Base-by-base conservation (phyloP, 768 basidiomycete genomes). In the Mycena rosella region DNA sequence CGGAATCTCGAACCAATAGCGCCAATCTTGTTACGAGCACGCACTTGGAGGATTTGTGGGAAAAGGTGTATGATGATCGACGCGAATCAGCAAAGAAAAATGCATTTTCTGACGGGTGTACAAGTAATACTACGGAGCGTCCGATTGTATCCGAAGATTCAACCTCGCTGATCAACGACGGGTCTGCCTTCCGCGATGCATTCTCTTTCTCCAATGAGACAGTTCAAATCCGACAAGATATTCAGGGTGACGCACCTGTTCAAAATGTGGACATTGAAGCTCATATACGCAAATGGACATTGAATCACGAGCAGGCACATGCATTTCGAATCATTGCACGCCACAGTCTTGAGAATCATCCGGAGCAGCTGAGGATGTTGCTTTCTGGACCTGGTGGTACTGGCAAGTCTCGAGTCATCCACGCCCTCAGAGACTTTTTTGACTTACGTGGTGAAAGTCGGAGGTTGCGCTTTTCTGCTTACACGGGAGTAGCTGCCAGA, bases 381-480 rank as follows among this genome's bases (percentile, higher is more conserved):
- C 54, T 56, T 38, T 40, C 51, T 3, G 51, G 51, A 7, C 51
- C 51, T 18, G 51, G 51, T 8, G 51, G 51, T 18, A 52, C 51
- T 5, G 51, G 51, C 9, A 63, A 63, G 42, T 63, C 61, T 7
- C 61, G 32, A 36, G 51, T 55, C 8, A 63, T 63, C 7, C 10
- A 63, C 42, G 61, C 52, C 22, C 15, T 40, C 15, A 17, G 36
- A 27, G 59, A 67, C 27, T 67, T 60, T 34, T 60, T 67, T 29
- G 47, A 53, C 3, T 17, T 24, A 18, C 13, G 49, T 5, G 30
- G 45, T 6, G 38, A 67, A 45, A 22, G 7, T 2, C 30, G 58
- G 10, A 40, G 65, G 5, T 67, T 67, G 11, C 57, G 65, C 14
- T 29, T 67, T n/a, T 32, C 65, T 2, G 60, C 65, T 4, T 67